phyloP scores from a whole-genome alignment of 306 rosid genomes.

The Prunus salicina region DNA sequence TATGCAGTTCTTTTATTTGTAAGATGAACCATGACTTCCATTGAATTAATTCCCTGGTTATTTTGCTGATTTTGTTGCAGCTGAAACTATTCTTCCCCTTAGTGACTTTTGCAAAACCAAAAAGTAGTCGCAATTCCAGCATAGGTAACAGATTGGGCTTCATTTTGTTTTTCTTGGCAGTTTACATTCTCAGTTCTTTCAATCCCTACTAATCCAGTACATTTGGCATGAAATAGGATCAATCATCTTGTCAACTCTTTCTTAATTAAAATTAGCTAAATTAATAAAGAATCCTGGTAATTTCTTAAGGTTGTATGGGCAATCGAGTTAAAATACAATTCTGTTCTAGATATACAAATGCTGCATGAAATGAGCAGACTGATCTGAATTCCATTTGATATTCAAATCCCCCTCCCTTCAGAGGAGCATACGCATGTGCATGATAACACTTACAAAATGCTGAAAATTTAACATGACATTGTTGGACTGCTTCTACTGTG shows the following conservation, averaged over 20 bases:
- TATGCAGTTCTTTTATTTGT: neutral
- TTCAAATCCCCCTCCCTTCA: neutral
- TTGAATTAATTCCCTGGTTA: neutral
- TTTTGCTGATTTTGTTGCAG: conserved; percentile 44
- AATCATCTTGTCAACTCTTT: neutral
- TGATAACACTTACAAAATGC: neutral
- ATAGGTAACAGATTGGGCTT: conserved; percentile 53
- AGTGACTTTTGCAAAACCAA: conserved; percentile 87
- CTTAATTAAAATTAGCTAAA: neutral
- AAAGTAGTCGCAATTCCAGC: conserved; percentile 93
- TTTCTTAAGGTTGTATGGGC: conserved; percentile 1
- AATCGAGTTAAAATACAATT: neutral
- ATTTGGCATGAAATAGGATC: conserved; percentile 11
- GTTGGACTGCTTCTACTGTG: neutral
- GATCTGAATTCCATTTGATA: neutral
- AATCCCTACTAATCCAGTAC: neutral
- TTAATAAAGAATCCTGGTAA: neutral
- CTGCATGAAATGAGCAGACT: neutral
- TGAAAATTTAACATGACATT: neutral
- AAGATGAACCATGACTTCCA: neutral
- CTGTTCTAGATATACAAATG: neutral
- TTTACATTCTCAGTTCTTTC: conserved; percentile 13
- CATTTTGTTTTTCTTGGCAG: conserved; percentile 5
- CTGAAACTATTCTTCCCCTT: conserved; percentile 90
- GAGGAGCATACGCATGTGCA: neutral